phyloP scores from a whole-genome alignment of 192 early-diverging fungal species.

The Mortierella hygrophila region DNA sequence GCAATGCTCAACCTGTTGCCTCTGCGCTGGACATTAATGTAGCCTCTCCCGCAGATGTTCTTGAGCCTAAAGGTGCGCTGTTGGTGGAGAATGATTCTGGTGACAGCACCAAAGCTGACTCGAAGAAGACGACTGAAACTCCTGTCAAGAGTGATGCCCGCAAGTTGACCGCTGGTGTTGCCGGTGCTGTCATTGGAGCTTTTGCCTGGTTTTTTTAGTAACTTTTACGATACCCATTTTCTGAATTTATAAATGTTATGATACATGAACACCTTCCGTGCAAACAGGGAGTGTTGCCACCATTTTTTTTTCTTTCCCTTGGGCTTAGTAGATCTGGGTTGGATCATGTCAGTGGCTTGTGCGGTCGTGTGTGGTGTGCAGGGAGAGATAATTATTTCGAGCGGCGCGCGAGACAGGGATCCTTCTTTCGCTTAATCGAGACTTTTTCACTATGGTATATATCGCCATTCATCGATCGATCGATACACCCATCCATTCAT shows the following conservation, averaged over 20 bases:
- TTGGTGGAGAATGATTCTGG: background rate
- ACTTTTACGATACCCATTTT: background rate
- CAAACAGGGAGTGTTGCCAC: too few relatives aligned
- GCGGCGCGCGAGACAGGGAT: background rate
- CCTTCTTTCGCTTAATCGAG: constrained; percentile 38
- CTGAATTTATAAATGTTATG: background rate
- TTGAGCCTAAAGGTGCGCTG: background rate
- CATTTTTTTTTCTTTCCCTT: background rate
- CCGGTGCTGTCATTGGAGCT: background rate
- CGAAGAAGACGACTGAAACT: background rate
- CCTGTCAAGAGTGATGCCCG: background rate
- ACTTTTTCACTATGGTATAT: constrained; percentile 36
- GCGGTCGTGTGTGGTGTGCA: background rate
- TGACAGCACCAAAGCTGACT: background rate
- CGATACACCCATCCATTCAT: constrained; percentile 18
- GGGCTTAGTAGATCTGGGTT: background rate
- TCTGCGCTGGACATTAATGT: background rate
- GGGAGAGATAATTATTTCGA: background rate
- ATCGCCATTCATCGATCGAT: constrained; percentile 8
- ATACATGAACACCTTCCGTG: background rate
- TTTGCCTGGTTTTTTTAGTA: background rate
- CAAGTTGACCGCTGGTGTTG: background rate
- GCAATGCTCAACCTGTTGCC: background rate
- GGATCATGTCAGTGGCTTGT: background rate
- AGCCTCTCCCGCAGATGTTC: background rate